phyloP scores from a whole-genome alignment of 192 early-diverging fungal species.

The Coemansia javaensis region DNA sequence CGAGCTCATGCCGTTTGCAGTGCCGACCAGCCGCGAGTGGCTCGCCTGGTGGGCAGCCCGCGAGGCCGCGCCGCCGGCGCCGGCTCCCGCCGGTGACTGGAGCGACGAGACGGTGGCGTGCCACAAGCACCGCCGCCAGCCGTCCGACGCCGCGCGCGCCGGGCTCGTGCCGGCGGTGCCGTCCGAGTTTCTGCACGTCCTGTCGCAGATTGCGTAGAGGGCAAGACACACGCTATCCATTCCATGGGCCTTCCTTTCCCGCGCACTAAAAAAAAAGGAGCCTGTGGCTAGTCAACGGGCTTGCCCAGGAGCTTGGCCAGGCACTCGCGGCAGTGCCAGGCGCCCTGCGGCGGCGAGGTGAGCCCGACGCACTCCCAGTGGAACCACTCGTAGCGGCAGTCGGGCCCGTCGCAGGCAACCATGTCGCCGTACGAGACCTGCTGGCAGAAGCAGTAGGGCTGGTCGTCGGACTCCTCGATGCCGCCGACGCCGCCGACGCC shows the following conservation, averaged over 20 bases:
- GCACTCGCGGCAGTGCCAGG: slow-evolving; percentile 55
- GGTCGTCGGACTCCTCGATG: slow-evolving; percentile 52
- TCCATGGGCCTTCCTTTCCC: too few species aligned
- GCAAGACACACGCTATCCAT: too few species aligned
- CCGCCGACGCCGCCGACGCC: slow-evolving; percentile 21
- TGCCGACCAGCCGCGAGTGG: slow-evolving; percentile 56
- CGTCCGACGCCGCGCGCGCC: slow-evolving; percentile 1
- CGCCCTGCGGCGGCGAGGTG: slow-evolving; percentile 48
- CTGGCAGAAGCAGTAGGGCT: slow-evolving; percentile 53
- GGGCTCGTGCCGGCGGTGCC: slow-evolving; percentile 45
- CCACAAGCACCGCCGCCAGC: not conserved
- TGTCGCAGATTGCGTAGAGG: slow-evolving; percentile 26
- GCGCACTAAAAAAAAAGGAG: slow-evolving; percentile 1
- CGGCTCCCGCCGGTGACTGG: slow-evolving; percentile 20
- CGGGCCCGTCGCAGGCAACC: slow-evolving; percentile 51
- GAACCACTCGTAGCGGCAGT: slow-evolving; percentile 56
- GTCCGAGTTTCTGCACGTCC: slow-evolving; percentile 32
- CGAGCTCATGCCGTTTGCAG: slow-evolving; percentile 56
- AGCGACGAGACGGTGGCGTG: slow-evolving; percentile 43
- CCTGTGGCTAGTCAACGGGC: slow-evolving; percentile 10
- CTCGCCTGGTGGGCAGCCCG: slow-evolving; percentile 41
- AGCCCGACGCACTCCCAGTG: slow-evolving; percentile 57
- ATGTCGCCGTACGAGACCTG: slow-evolving; percentile 55
- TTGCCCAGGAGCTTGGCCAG: slow-evolving; percentile 39
- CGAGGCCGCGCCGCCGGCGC: not conserved